phyloP scores from a whole-genome alignment of 805 yeast genomes.

The Yamadazyma tumulicola region DNA sequence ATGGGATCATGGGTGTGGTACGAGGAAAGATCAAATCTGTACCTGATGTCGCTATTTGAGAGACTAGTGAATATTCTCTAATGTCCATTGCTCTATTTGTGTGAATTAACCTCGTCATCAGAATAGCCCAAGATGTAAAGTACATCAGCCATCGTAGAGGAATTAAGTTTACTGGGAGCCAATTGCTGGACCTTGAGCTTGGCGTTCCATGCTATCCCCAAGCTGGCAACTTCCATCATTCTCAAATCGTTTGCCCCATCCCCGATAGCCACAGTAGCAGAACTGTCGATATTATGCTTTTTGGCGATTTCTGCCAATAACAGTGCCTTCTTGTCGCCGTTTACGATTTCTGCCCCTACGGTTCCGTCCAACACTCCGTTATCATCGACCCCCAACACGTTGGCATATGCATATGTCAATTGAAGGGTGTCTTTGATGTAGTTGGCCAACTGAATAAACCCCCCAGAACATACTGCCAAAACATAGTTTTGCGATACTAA shows the following conservation, averaged over 20 bases:
- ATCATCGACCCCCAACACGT: slow-evolving; percentile 46
- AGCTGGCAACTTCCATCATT: slow-evolving; percentile 91
- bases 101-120: slow-evolving; percentile 46
- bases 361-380: slow-evolving; percentile 66
- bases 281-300: slow-evolving; percentile 49
- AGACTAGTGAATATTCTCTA: no score
- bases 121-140: slow-evolving; percentile 77
- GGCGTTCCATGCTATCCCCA: slow-evolving; percentile 96
- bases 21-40: slow-evolving; percentile 45
- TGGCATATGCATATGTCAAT: slow-evolving; percentile 88
- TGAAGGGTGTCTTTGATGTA: slow-evolving; percentile 64
- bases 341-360: slow-evolving; percentile 78
- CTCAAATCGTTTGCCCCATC: slow-evolving; percentile 96
- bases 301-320: slow-evolving; percentile 60
- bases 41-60: no score
- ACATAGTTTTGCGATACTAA: slow-evolving; percentile 61
- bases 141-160: slow-evolving; percentile 68
- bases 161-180: slow-evolving; percentile 82
- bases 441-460: slow-evolving; percentile 84
- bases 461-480: slow-evolving; percentile 90
- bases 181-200: slow-evolving; percentile 83
- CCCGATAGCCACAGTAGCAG: slow-evolving; percentile 76
- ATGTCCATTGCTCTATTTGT: not conserved
- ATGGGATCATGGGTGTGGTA: slow-evolving; percentile 80
- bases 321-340: slow-evolving; percentile 79